phyloP scores from a whole-genome alignment of 2,329 filamentous ascomycete genomes.

The Colletotrichum sublineola region DNA sequence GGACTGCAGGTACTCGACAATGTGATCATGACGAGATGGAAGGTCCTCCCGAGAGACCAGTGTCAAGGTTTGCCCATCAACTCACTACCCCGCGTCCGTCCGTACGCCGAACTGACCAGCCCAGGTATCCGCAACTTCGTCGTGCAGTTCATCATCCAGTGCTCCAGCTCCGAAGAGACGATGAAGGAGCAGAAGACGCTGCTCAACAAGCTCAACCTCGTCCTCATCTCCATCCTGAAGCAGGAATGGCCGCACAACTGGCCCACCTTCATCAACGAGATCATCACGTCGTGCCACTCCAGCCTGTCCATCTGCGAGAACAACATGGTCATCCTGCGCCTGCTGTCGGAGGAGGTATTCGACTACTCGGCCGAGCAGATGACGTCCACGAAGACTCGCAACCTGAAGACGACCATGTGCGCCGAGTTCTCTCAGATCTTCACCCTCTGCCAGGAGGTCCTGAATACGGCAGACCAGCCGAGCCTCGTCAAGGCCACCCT shows the following conservation, averaged over 20 bases:
- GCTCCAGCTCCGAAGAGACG: slow-evolving; percentile 89
- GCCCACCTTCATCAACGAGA: slow-evolving; percentile 99
- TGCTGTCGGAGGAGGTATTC: slow-evolving; percentile 98
- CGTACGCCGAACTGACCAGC: slow-evolving; percentile 9
- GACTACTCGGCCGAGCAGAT: slow-evolving; percentile 99
- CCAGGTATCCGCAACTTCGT: slow-evolving; percentile 98
- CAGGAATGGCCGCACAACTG: slow-evolving; percentile 99
- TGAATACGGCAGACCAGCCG: slow-evolving; percentile 88
- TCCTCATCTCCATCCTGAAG: slow-evolving; percentile 97
- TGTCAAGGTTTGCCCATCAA: slow-evolving; percentile 75
- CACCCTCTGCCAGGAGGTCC: slow-evolving; percentile 94
- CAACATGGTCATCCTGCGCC: slow-evolving; percentile 97
- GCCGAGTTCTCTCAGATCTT: slow-evolving; percentile 99
- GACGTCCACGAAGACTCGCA: slow-evolving; percentile 97
- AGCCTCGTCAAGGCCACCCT: slow-evolving; percentile 96
- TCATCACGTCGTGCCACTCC: slow-evolving; percentile 94
- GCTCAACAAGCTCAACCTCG: slow-evolving; percentile 97
- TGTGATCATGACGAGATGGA: slow-evolving; percentile 99
- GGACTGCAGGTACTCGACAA: slow-evolving; percentile 97
- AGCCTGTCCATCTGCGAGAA: slow-evolving; percentile 99
- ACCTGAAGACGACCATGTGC: slow-evolving; percentile 98
- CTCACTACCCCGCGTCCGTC: slow-evolving; percentile 11
- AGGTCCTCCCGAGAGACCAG: slow-evolving; percentile 94
- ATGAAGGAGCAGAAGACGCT: slow-evolving; percentile 87
- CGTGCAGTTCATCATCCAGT: slow-evolving; percentile 97